Base-by-base conservation (phyloP, 306 rosid species). In the Cicer pinnatifidum region DNA sequence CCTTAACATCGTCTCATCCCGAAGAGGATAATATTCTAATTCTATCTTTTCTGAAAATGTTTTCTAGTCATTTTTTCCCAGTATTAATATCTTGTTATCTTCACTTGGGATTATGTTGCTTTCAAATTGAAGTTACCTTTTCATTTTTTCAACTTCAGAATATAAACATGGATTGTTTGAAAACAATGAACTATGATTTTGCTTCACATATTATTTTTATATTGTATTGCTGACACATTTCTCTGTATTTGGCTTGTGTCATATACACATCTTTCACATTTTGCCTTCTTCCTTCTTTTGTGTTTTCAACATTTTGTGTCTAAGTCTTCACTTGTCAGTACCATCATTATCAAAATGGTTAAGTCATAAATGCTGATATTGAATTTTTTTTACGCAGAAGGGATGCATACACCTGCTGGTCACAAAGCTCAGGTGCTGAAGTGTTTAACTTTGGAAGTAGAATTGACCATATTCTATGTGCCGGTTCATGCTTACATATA, bases 351-450 rank as follows among this genome's bases (percentile, higher is more conserved):
- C 69, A 28, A 15, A 50, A 64, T 53, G 46, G 45, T 61, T 77
- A 45, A 10, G 8, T 67, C 13, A 6, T 77, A 69, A 53, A 39
- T 73, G 37, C 69, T 11, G 28, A 39, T 67, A 12, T 46, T 70
- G 74, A 64, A 12, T 62, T 73, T 58, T 75, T 75, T 76, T 73
- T 78, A 47, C 78, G 83, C 91, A 82, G 96, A 83, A 85, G 73
- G 70, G 97, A 86, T 40, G 96, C 93, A 65, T 91, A 87, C 83
- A 94, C 97, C 41, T 94, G 96, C 75, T 94, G 99, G 97, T 71
- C 96, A 6, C 97, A 89, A 87, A 94, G 59, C 82, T 78, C 96
- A 33, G 99, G 97, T 46, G 97, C 96, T 33, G 99, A 91, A 85
- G 88, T 84, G 66, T 94, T 94, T 83, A 91, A 91, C 89, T 94